Evolutionary conservation across 2,329 filamentous ascomycete species (phyloP), one percentile per base, ranked within the genome.

Genomic region (Aspergillus sp.): DNA sequence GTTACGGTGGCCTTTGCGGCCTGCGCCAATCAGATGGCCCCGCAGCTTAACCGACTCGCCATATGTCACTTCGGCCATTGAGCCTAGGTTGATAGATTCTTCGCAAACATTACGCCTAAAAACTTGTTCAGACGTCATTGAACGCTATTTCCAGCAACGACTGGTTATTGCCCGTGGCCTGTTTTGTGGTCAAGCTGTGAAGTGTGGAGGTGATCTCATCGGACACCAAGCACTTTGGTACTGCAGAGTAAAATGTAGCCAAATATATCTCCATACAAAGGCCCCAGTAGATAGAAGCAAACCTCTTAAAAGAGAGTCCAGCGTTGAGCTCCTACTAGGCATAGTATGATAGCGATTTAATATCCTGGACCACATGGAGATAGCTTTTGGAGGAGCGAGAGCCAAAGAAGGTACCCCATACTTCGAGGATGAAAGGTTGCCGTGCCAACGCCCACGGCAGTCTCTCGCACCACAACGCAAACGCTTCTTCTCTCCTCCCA

Each of bases 1-100:
- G 34, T 57, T 74, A 76, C 71, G 73, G 75, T 77, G 74, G 75
- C 75, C 75, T 76, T 75, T 74, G 73, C 65, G 69, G 52, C 31
- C 54, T 57, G 68, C 63, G 64, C 75, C 75, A 77, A 77, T 77
- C 74, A 77, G 63, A 63, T 59, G 15, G 54, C 59, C 68, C 66
- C 59, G 59, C 66, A 67, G 56, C 62, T 61, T 68, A 67, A 49
- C 66, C 66, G 66, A 68, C 60, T 59, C 28, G 41, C 19, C 22
- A 45, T 30, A 25, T 28, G 22, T 11, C 7, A 17, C 4, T 8
- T 25, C 23, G 4, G 30, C 5, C 48, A 8, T 50, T 23, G 25
- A 50, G 25, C 48, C 48, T 50, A 49, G 7, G 11, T 28, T 50
- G 48, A 30, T 28, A n/a, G 48, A 50, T 25, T 50, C 9, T 30